Percentiles rank a stretch among this genome's conserved stretches.
Evolutionary conservation across 2,329 filamentous ascomycete genomes (phyloP).

Genomic region (Nemania sp.): DNA sequence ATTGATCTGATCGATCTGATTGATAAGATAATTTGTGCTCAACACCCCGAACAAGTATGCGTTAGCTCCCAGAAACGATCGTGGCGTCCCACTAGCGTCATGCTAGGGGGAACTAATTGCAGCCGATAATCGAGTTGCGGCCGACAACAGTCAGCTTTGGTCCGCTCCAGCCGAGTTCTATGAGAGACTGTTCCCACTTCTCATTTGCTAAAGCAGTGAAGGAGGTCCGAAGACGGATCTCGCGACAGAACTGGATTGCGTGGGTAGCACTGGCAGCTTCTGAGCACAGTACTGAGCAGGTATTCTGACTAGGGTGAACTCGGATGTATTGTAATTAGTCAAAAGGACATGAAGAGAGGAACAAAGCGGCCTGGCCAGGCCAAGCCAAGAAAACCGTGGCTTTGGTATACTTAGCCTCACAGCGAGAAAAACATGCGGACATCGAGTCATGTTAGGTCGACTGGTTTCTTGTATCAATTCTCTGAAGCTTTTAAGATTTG

Average conservation of each 20-base stretch:
- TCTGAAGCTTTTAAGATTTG: no score
- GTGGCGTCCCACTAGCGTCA: not conserved
- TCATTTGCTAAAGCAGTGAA: constrained; percentile 3
- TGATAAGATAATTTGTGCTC: constrained; percentile 27
- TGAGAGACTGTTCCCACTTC: constrained; percentile 4
- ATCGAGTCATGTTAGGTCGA: no score
- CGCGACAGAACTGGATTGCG: no score
- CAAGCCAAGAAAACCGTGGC: no score
- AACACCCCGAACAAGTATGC: not conserved
- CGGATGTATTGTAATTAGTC: not conserved
- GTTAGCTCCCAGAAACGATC: not conserved
- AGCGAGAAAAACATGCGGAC: no score
- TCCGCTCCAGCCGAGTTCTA: not conserved
- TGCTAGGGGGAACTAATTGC: not conserved
- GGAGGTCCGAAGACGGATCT: constrained; percentile 21
- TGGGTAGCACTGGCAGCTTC: no score
- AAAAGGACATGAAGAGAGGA: no score
- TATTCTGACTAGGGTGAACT: no score
- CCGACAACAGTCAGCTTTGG: not conserved
- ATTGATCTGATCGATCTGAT: constrained; percentile 27
- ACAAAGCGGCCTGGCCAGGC: no score
- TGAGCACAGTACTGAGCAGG: not conserved
- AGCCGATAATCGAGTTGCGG: not conserved
- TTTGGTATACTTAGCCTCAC: no score
- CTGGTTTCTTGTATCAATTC: no score